Evolutionary conservation across 2,329 filamentous ascomycete genomes (phyloP).

Genomic region (Colletotrichum musicola): DNA sequence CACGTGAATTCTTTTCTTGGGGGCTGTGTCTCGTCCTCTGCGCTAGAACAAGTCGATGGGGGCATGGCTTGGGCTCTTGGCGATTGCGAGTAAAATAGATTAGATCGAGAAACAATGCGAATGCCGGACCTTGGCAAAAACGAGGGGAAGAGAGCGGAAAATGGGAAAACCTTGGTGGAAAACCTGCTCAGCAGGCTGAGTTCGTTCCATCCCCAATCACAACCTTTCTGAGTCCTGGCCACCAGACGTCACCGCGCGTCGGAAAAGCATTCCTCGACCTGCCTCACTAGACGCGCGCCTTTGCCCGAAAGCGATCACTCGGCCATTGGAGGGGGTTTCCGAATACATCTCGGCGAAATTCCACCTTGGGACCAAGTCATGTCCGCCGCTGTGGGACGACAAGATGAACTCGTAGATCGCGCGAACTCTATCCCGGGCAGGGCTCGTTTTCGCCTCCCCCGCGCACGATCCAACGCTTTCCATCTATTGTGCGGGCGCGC

Average conservation of each 20-base stretch:
- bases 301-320: neutral
- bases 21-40: slow-evolving; percentile 14
- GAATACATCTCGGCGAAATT: neutral
- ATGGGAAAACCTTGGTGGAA: slow-evolving; percentile 1
- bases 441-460: slow-evolving; percentile 20
- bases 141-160: neutral
- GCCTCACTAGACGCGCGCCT: neutral
- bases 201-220: no score
- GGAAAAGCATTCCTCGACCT: slow-evolving; percentile 9
- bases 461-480: slow-evolving; percentile 10
- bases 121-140: neutral
- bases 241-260: slow-evolving; percentile 1
- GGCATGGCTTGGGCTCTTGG: slow-evolving; percentile 28
- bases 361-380: slow-evolving; percentile 9
- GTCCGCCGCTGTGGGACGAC: slow-evolving; percentile 21
- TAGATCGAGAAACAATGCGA: slow-evolving; percentile 26
- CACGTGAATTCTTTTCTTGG: slow-evolving; percentile 24
- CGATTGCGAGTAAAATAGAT: slow-evolving; percentile 17
- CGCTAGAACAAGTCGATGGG: slow-evolving; percentile 14
- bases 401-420: slow-evolving; percentile 21
- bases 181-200: neutral
- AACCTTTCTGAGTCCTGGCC: no score
- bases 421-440: slow-evolving; percentile 17
- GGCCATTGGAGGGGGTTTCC: neutral
- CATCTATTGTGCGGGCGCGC: slow-evolving; percentile 12